Base-by-base conservation (phyloP, 495 filamentous ascomycete species). In the Aspergillus sclerotioniger region DNA sequence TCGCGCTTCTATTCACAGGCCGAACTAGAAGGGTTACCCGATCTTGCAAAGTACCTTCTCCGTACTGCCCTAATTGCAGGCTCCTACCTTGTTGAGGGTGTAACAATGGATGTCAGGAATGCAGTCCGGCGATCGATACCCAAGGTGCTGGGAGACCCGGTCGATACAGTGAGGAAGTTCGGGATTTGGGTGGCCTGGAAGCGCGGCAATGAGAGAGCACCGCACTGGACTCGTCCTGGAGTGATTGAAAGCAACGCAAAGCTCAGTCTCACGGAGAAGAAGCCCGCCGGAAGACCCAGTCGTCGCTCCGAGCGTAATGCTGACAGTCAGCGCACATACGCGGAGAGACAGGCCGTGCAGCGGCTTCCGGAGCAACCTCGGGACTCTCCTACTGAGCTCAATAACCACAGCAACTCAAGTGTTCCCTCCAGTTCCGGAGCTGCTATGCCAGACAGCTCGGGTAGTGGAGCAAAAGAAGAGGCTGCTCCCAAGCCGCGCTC, bases 151-250 rank as follows among this genome's bases (percentile, higher is more conserved):
- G 82, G 81, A 29, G 85, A 90, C 43, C 85, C 87, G 9, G 65
- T 89, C 3, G 80, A 83, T 12, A 71, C 82, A 39, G 77, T 84
- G 53, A 81, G 83, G 54, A 80, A 58, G 21, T 90, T 90, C 59
- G 87, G 85, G 3, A 77, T 87, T 19, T 90, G 88, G 88, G 81
- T 81, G 39, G 80, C 86, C 20, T 90, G 87, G 87, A 90, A 90
- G 63, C 85, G 85, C 51, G 87, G 87, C 4, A 86, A 87, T 59
- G 87, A 89, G 61, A 74, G 72, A 50, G 82, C 87, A 25, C 84
- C 88, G 31, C 74, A 80, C 53, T 90, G 88, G 88, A 87, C 84
- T 43, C 77, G 72, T 17, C 75, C 78, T 6, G 78, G 80, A 29
- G 72, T 71, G 28, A 73, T 79, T 16, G 74, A 76, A 64, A 74